These are phyloP conservation scores for Leishmania amazonensis DNA, from an alignment of 208 protist genomes.

Conservation along the genomic window DNA sequence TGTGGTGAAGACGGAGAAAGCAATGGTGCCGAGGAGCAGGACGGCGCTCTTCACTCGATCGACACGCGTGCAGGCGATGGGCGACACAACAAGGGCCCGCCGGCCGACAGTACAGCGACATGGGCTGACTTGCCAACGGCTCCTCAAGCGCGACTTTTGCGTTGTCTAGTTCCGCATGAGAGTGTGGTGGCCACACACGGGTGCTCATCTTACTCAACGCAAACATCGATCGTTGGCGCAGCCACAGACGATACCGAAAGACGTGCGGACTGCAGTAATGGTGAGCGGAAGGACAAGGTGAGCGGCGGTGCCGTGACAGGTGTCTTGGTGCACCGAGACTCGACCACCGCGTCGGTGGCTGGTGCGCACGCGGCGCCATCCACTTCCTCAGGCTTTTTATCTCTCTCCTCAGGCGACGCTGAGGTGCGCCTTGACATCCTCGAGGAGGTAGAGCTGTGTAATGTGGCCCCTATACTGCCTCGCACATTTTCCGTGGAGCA, in stretches of 20 bases:
- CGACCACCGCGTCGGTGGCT: background rate
- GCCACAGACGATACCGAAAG: background rate
- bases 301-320: background rate
- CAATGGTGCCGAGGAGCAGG: background rate
- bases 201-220: background rate
- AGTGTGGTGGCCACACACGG: background rate
- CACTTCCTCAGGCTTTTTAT: background rate
- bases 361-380: background rate
- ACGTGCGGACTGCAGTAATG: background rate
- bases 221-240: background rate
- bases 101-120: background rate
- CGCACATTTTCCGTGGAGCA: slow-evolving; percentile 55
- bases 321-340: background rate
- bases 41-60: background rate
- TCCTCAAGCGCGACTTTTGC: background rate
- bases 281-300: background rate
- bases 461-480: slow-evolving; percentile 52
- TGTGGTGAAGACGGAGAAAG: background rate
- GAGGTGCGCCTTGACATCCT: slow-evolving; percentile 49
- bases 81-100: background rate
- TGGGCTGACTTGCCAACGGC: background rate
- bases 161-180: slow-evolving; percentile 13
- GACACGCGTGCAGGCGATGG: no score
- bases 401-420: slow-evolving; percentile 9
- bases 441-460: slow-evolving; percentile 75